Percentiles rank a stretch among this genome's conserved stretches.
Conservation (phyloP, 495 filamentous ascomycete species). For the Penicillium atrosanguineum region DNA sequence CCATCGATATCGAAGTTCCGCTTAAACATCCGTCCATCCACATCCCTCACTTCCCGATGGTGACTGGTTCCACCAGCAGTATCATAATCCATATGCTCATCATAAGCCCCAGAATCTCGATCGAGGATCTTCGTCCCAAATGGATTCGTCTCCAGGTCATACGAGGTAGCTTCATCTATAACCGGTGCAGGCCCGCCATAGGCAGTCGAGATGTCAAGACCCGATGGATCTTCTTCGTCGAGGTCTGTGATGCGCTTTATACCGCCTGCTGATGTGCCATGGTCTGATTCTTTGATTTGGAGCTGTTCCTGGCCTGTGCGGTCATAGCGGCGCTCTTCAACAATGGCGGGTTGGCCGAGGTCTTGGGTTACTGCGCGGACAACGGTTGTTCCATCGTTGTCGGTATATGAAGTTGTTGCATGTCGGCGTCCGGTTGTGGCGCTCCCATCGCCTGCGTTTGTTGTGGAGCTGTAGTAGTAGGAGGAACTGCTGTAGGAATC, state of each 20-base stretch:
- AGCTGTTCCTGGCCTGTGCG: constrained; percentile 33
- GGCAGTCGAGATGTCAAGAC: constrained; percentile 3
- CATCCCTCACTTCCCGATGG: constrained; percentile 11
- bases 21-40: constrained; percentile 1
- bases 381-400: constrained; percentile 34
- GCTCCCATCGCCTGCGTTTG: constrained; percentile 21
- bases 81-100: constrained; percentile 17
- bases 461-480: constrained; percentile 35
- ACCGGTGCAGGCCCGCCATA: constrained; percentile 9
- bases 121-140: constrained; percentile 13
- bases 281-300: background rate
- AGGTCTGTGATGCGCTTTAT: constrained; percentile 30
- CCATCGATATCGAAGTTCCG: constrained; percentile 12
- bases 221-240: constrained; percentile 18
- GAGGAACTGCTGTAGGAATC: constrained; percentile 27
- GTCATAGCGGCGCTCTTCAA: constrained; percentile 40
- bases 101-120: constrained; percentile 11
- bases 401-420: constrained; percentile 33
- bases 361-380: constrained; percentile 40
- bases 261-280: constrained; percentile 22
- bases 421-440: constrained; percentile 35
- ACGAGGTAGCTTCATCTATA: constrained; percentile 8
- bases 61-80: constrained; percentile 4
- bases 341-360: constrained; percentile 31
- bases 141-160: constrained; percentile 7